A percentile compares a stretch with the other conserved stretches of the same genome.
phyloP scores from a whole-genome alignment of 768 basidiomycete species.

The Pleurotus cornucopiae region DNA sequence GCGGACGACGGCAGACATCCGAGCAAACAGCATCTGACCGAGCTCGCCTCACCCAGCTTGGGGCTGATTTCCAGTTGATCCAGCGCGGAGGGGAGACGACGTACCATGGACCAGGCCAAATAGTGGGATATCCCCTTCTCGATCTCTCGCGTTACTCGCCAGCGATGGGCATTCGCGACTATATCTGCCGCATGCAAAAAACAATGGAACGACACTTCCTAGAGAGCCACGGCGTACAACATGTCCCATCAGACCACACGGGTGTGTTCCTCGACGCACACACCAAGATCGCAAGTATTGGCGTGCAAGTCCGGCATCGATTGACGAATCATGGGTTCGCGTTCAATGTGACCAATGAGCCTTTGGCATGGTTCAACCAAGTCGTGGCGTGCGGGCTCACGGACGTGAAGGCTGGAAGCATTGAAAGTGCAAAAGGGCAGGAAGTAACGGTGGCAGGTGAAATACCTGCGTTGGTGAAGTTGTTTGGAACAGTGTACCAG shows the following conservation, averaged over 20 bases:
- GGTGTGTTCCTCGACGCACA: constrained; percentile 82
- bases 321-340: constrained; percentile 95
- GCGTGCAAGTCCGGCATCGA: constrained; percentile 92
- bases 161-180: constrained; percentile 67
- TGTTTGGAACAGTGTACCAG: constrained; percentile 44
- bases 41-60: constrained; percentile 59
- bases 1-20: constrained; percentile 82
- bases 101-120: constrained; percentile 96
- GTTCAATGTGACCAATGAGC: constrained; percentile 82
- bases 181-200: constrained; percentile 80
- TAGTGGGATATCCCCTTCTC: constrained; percentile 92
- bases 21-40: constrained; percentile 55
- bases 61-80: constrained; percentile 84
- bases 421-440: constrained; percentile 42
- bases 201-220: constrained; percentile 61
- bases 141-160: constrained; percentile 83
- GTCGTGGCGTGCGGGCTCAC: constrained; percentile 89
- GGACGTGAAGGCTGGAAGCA: constrained; percentile 75
- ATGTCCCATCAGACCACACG: constrained; percentile 71
- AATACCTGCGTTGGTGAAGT: constrained; percentile 43
- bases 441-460: constrained; percentile 43
- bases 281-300: constrained; percentile 92
- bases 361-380: constrained; percentile 78
- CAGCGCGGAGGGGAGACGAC: constrained; percentile 91
- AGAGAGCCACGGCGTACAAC: constrained; percentile 53